Evolutionary conservation across 768 basidiomycete species (phyloP), one percentile per base, ranked within the genome.

Genomic region (Lyophyllum semitale): DNA sequence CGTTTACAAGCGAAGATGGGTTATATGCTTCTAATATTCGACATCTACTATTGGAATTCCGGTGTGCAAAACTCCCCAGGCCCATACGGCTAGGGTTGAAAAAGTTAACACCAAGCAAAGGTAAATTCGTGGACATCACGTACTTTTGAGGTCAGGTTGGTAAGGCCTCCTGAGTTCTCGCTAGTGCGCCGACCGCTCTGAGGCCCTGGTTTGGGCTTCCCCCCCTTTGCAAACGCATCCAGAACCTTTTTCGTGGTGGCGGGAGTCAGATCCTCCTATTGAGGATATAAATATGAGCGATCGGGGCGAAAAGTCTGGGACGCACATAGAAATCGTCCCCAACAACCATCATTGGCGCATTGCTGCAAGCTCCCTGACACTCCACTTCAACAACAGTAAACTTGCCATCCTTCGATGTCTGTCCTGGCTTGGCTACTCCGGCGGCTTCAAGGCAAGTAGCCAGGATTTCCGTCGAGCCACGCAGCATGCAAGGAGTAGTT

Each of bases 341-440:
- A 64, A 99, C 81, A 57, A 88, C 94, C 72, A 99, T 79, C 97
- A 98, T 98, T 42, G 92, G 93, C 25, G 94, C 97, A 74, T 98
- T 99, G 64, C 90, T 93, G 77, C 97, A 99, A 51, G 97, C 96
- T 53, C 97, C 97, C 66, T 98, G 88, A 73, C 97, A 99, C 75
- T 99, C 97, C 26, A 98, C 97, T 73, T 99, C 97, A 54, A 99
- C 82, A 40, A 98, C 87, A 9, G 97, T 97, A 73, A 98, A 99
- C 73, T 96, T 98, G 38, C 92, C 90, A 68, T 99, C 94, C 70
- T 84, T 82, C 12, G 97, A 97, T n/a, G 95, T 95, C 68, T 92
- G 84, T 7, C 96, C 96, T 22, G 91, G 87, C 60, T 88, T 84
- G 63, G 95, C 82, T 15, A 86, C 87, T 45, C 90, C 89, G 20